These are phyloP conservation scores for Lineolata rhizophorae DNA, from an alignment of 495 filamentous ascomycete genomes.

Conservation along the genomic window DNA sequence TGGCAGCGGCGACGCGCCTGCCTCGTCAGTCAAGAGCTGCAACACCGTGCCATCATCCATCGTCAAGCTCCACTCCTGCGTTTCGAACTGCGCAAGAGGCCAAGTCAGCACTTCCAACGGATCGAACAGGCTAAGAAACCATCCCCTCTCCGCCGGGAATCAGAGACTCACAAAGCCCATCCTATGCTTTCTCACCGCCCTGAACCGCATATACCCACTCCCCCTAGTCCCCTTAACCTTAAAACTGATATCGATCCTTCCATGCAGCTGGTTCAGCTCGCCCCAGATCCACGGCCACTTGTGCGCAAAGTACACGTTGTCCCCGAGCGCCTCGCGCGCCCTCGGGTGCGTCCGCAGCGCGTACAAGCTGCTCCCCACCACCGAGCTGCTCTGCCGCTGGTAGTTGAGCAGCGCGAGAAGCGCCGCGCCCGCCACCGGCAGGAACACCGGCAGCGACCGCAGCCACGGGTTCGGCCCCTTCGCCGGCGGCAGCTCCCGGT, in stretches of 20 bases:
- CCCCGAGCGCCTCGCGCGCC: slow-evolving; percentile 58
- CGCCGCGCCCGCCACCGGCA: slow-evolving; percentile 34
- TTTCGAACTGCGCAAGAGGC: slow-evolving; percentile 41
- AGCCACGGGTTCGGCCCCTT: slow-evolving; percentile 22
- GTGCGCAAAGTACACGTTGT: slow-evolving; percentile 78
- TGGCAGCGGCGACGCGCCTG: too few relatives aligned
- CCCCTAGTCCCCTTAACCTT: slow-evolving; percentile 63
- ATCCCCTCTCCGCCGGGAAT: background rate
- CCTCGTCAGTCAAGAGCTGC: too few relatives aligned
- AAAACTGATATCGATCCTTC: slow-evolving; percentile 70
- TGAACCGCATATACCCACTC: slow-evolving; percentile 59
- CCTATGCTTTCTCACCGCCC: slow-evolving; percentile 47
- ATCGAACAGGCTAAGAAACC: too few relatives aligned
- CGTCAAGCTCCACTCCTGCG: slow-evolving; percentile 95
- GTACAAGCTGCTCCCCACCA: slow-evolving; percentile 74
- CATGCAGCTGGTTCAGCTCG: slow-evolving; percentile 84
- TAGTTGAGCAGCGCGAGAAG: slow-evolving; percentile 92
- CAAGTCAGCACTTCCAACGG: background rate
- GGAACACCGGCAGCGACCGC: slow-evolving; percentile 33
- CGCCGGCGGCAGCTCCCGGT: slow-evolving; percentile 49
- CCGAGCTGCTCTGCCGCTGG: slow-evolving; percentile 66
- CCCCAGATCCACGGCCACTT: slow-evolving; percentile 87
- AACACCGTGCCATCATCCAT: slow-evolving; percentile 28
- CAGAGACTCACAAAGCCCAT: slow-evolving; percentile 42
- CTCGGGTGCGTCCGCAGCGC: slow-evolving; percentile 57